Evolutionary conservation across 176 grass and related monocot species (phyloP).

Genomic region (Aegilops bicornis): DNA sequence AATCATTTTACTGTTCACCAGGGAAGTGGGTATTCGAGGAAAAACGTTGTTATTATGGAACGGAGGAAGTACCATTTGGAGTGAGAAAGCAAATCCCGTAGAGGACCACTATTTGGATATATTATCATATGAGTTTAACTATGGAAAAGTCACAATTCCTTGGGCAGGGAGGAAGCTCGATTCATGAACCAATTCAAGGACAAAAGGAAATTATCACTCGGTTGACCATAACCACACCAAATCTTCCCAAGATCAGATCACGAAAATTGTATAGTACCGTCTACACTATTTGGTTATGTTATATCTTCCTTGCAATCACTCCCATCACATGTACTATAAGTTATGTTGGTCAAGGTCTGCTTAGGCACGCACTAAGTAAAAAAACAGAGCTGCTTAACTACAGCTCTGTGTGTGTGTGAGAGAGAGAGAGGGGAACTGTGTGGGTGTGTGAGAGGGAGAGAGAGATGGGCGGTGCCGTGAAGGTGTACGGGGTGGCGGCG

Average conservation of each 20-base stretch:
- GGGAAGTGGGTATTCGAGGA: too few relatives aligned
- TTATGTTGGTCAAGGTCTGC: not conserved
- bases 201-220: not conserved
- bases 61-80: not conserved
- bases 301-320: not conserved
- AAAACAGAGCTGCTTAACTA: not conserved
- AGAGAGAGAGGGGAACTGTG: too few relatives aligned
- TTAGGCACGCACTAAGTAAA: not conserved
- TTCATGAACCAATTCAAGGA: not conserved
- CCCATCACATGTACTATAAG: not conserved
- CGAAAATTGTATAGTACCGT: not conserved
- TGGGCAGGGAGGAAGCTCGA: not conserved
- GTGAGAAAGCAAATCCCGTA: not conserved
- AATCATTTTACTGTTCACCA: too few relatives aligned
- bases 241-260: not conserved
- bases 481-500: conserved; percentile 37
- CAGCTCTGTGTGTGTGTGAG: too few relatives aligned
- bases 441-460: too few relatives aligned
- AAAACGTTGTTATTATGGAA: too few relatives aligned
- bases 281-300: not conserved
- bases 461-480: conserved; percentile 10
- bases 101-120: not conserved
- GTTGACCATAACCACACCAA: not conserved
- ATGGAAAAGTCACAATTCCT: not conserved
- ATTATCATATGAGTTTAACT: too few relatives aligned